These are phyloP conservation scores for Domatiomyces catenatus DNA, from an alignment of 2,329 filamentous ascomycete genomes.

Conservation along the genomic window DNA sequence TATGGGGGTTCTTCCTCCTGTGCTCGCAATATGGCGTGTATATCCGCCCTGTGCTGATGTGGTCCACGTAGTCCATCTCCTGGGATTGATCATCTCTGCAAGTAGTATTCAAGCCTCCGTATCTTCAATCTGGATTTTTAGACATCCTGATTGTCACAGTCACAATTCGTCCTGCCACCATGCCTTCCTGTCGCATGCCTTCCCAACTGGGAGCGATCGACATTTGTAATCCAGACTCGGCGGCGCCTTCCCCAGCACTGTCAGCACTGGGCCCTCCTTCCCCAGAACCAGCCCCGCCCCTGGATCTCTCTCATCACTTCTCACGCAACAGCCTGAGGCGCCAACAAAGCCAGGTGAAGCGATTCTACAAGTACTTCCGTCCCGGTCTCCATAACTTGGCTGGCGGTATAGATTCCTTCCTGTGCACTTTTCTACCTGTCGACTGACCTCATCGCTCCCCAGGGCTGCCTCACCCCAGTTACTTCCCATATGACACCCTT, in stretches of 20 bases:
- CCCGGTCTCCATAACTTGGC: slow-evolving; percentile 47
- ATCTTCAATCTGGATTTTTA: background rate
- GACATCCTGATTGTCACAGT: background rate
- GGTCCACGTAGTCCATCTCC: background rate
- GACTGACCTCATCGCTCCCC: slow-evolving; percentile 7
- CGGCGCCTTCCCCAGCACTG: background rate
- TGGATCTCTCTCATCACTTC: slow-evolving; percentile 66
- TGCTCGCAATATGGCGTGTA: too few relatives aligned
- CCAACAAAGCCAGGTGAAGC: slow-evolving; percentile 53
- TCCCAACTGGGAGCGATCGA: background rate
- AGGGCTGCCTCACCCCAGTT: slow-evolving; percentile 66
- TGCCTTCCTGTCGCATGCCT: background rate
- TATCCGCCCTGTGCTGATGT: too few relatives aligned
- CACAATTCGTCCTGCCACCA: background rate
- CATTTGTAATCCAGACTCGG: background rate
- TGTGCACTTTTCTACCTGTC: background rate
- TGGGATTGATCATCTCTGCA: background rate
- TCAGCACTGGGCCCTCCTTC: too few relatives aligned
- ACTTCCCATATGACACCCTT: slow-evolving; percentile 84
- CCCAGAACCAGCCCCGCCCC: slow-evolving; percentile 32
- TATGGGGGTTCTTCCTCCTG: too few relatives aligned
- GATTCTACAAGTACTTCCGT: slow-evolving; percentile 70
- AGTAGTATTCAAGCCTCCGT: background rate
- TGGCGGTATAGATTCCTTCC: slow-evolving; percentile 31
- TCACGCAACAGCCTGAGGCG: slow-evolving; percentile 54